Evolutionary conservation across 352 stramenopile species (phyloP), one percentile per base, ranked within the genome.

Genomic region (Phytophthora melonis): DNA sequence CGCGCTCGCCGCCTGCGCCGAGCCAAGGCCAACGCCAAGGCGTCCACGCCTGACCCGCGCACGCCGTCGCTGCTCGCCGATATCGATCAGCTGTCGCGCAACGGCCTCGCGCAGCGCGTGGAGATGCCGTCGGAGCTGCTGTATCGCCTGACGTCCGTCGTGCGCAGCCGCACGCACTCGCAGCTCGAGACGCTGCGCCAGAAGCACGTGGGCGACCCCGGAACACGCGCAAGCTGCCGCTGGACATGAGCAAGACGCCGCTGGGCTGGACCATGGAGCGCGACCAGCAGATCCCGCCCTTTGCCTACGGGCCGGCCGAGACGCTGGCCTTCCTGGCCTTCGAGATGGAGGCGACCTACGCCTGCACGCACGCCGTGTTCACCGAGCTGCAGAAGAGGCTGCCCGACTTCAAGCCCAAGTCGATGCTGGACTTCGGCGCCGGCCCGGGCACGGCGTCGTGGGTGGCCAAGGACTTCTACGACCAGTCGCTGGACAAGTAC

Each of bases 241-340:
- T 91, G n/a, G 83, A 94, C 23, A 92, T 89, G 83, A 86, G 91
- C 80, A 93, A 94, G 64, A 84, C 77, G 47, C 81, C 88, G 50
- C 60, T 96, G 18, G 89, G 89, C 34, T 96, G 89, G 89, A 90
- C 88, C 21, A 86, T 94, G 70, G 81, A 93, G 66, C 86, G 85
- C 62, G 80, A 77, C 5, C 36, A 82, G 55, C 84, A 93, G 78
- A 88, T 94, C 69, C 80, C 83, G 8, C 70, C 86, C 11, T 92
- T 88, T 30, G 56, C 80, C 16, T 96, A 95, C 45, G 90, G 90
- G 3, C 88, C 90, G 13, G 66, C 65, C 2, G 88, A 96, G 68
- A 95, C 90, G 25, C 74, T 93, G 58, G 82, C 86, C 57, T 96
- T 90, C 72, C 58, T 95, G 54, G 80, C 87, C 7, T 91, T 82